Base-by-base conservation (phyloP, 495 filamentous ascomycete genomes). In the Aspergillus egyptiacus region DNA sequence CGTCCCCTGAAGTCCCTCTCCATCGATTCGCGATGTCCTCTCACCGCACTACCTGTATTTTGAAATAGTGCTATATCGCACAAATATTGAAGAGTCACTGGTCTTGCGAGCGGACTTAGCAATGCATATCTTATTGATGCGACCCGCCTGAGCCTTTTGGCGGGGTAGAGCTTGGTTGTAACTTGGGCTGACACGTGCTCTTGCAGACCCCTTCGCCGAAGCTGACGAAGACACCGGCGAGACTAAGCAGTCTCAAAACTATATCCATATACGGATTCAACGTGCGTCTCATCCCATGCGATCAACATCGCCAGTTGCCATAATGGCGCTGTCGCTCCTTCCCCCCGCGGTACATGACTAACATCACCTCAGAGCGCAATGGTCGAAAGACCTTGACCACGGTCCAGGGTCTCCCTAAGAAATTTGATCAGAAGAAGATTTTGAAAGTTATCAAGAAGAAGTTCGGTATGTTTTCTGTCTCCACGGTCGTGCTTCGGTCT, bases 311-410 rank as follows among this genome's bases (percentile, higher is more conserved):
- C 40, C 17, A 42, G 14, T 24, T 10, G 20, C 27, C 27, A 41
- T 19, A 24, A 27, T 20, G 18, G 10, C 8, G 9, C 11, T 20
- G 13, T 51, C 23, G 30, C 49, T 38, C 17, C 47, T 51, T 17
- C 35, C 31, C 44, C 48, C 46, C 49, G 38, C 43, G 28, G 42
- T 55, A 22, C 20, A 32, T 55, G 33, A 39, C 63, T 68, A 60
- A 70, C 44, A 19, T 19, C 24, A 45, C 44, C 53, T 43, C 67
- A 97, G 93, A 97, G 82, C 94, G 93, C 75, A 98, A 97, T 97
- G 93, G 93, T 84, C 94, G 94, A 71, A 98, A 98, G 82, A 97
- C 93, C 74, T 82, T 98, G 87, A 98, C 93, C 56, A 98, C 93
- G 58, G 90, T 97, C 58, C 91, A 97, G 80, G 93, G 93, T 71